Base-by-base conservation (phyloP, 2,329 filamentous ascomycete genomes). In the Domatiomyces globalis region DNA sequence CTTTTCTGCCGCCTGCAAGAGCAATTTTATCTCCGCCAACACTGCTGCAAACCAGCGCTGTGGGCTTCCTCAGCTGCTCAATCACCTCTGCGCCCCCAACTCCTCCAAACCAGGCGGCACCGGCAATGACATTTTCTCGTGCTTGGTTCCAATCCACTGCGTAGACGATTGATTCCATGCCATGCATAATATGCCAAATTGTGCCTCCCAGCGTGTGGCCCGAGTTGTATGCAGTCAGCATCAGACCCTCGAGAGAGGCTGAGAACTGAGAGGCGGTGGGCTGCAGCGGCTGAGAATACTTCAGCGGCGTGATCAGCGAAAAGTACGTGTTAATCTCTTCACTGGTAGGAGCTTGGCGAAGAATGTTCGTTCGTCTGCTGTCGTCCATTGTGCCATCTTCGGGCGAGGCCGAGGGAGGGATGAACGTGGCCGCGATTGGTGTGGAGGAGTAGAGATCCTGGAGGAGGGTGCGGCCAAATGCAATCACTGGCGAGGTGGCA, bases 131-230 rank as follows among this genome's bases (percentile, higher is more conserved):
- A 68, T 95, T 94, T 66, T 98, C 92, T 60, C 87, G 81, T n/a
- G 85, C 87, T 68, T 95, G 89, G 61, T 95, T 95, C 92, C 92
- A 98, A 63, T 96, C 90, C 17, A 95, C 87, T 0, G 92, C 90
- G 62, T 98, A 96, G 1, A 98, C 89, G 43, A 98, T 90, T 0
- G 89, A 95, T 66, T 98, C 92, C 64, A 95, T 77, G 0, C 89
- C 88, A 71, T 96, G 88, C 63, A 96, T 90, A 58, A 98, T 89
- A 63, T 96, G 90, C 92, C 92, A 98, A 72, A 98, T 95, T 20
- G 92, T 96, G 51, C 92, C 92, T 66, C 92, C 92, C 0, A 96
- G 78, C 0, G 90, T 95, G 65, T 95, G 90, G 57, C 92, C 92
- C 6, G 92, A 88, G 68, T 94, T 94, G 71, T 96, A 96, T 0